Base-by-base conservation (phyloP, 805 yeast species). In the Schizosaccharomyces japonicus region DNA sequence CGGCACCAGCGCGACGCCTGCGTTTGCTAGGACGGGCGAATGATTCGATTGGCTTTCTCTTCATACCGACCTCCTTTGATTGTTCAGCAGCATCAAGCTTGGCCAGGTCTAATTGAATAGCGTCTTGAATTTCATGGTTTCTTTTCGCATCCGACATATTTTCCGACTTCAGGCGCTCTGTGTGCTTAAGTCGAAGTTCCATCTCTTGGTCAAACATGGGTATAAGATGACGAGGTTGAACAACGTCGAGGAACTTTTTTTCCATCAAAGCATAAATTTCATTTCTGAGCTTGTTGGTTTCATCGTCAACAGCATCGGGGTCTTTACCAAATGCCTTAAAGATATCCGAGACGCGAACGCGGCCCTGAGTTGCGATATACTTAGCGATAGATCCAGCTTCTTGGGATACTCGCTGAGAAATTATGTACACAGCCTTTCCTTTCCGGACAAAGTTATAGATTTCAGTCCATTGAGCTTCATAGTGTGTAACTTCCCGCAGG, bases 351-450 rank as follows among this genome's bases (percentile, higher is more conserved):
- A 44, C 26, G 13, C 47, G 47, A 8, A 17, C 26, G 19, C 47
- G 47, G 10, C 47, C 47, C 15, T 44, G 33, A 4, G 32, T 44
- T 13, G 21, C 15, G 6, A 44, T n/a, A 29, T 11, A 44, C 19
- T 44, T 44, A 6, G 23, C 36, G n/a, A 44, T 30, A 15, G 47
- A 19, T 10, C 42, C 47, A 7, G 36, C 21, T 21, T 44, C 47
- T 13, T 44, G 29, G 23, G 15, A 15, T 13, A 44, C 13, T 28
- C n/a, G 17, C 7, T 13, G 34, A 13, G 33, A 19, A n/a, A 30
- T 19, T 2, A 29, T 15, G 28, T 19, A 28, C 5, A 44, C 36
- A 8, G 25, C 47, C 10, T 21, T 28, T 7, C 47, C 47, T 17
- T 21, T 21, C 13, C 47, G 39, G 13, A 29, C 5, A 13, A 28